Evolutionary conservation across 805 yeast species (phyloP).

Genomic region (Myxozyma vanderwaltii): DNA sequence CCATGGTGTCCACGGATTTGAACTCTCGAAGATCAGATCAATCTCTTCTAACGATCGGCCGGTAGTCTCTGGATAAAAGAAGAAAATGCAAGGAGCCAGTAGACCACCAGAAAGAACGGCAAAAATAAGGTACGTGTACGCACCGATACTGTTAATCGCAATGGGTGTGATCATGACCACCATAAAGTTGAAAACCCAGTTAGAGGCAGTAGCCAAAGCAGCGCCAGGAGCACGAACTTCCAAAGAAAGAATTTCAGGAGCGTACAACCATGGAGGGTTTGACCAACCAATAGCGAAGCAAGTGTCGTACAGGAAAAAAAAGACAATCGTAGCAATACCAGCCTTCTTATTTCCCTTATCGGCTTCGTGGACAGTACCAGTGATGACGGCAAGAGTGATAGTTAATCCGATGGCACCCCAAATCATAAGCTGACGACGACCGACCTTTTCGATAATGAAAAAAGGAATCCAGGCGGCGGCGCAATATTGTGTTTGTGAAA

Average conservation of each 20-base stretch:
- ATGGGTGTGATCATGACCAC: constrained; percentile 51
- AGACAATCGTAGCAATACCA: constrained; percentile 29
- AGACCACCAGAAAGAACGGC: constrained; percentile 33
- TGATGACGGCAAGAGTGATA: constrained; percentile 26
- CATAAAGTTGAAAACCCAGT: constrained; percentile 60
- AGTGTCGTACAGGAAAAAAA: constrained; percentile 15
- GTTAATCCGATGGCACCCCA: constrained; percentile 50
- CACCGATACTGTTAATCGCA: constrained; percentile 40
- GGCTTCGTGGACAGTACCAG: constrained; percentile 42
- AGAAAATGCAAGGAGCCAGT: constrained; percentile 62
- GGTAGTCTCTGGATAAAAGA: constrained; percentile 51
- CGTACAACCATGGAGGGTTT: constrained; percentile 54
- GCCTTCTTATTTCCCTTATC: constrained; percentile 41
- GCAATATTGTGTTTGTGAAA: constrained; percentile 48
- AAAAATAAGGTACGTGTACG: constrained; percentile 14
- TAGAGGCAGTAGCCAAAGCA: constrained; percentile 60
- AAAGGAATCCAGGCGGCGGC: constrained; percentile 59
- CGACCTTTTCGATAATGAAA: constrained; percentile 69
- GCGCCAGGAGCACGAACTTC: constrained; percentile 69
- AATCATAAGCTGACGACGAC: constrained; percentile 65
- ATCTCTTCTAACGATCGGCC: constrained; percentile 80
- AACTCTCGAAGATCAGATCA: constrained; percentile 59
- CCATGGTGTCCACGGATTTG: constrained; percentile 7
- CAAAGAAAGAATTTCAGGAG: constrained; percentile 65
- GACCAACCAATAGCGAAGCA: constrained; percentile 7